Base-by-base conservation (phyloP, 441 rosid species). In the Isatis lusitanica region DNA sequence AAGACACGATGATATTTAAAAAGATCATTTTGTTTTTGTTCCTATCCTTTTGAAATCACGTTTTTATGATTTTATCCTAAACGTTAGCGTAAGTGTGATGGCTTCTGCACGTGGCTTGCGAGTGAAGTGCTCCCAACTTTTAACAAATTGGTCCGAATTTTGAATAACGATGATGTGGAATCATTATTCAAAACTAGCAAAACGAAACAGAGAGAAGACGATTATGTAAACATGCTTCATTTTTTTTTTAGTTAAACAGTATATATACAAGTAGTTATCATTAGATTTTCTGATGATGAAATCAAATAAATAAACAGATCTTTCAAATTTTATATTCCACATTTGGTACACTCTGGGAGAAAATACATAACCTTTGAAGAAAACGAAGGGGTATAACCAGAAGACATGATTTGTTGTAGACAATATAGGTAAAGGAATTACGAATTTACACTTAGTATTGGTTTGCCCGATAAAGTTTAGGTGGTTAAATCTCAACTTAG, bases 101-200 rank as follows among this genome's bases (percentile, higher is more conserved):
- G 66, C 21, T 46, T 66, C 35, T 28, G 67, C 78, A 74, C 78
- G 78, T 74, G 67, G 60, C 68, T 39, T 74, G 3, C 42, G 72
- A 66, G 67, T 66, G 67, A 74, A 66, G 60, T 46, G 52, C 67
- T 66, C 66, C 44, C 67, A 74, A 66, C 72, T 57, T 36, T 72
- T 46, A 58, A 26, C 63, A 16, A 1, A 11, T 65, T 46, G 77
- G 60, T 66, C 43, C 24, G 13, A n/a, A 1, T 1, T 43, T 6
- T 13, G 47, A 51, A 43, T 43, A 11, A 63, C 48, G 1, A 31
- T 60, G 35, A 50, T 7, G 28, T 5, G 13, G 24, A 62, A 47
- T 50, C 11, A 48, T 46, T 6, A 9, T 70, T 36, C 26, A 30
- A 55, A 55, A 13, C 9, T 2, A 35, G 2, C 26, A 30, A 55